Percentiles rank a stretch among this genome's conserved stretches.
phyloP scores from a whole-genome alignment of 139 green algal species.

The Chlorella vulgaris region DNA sequence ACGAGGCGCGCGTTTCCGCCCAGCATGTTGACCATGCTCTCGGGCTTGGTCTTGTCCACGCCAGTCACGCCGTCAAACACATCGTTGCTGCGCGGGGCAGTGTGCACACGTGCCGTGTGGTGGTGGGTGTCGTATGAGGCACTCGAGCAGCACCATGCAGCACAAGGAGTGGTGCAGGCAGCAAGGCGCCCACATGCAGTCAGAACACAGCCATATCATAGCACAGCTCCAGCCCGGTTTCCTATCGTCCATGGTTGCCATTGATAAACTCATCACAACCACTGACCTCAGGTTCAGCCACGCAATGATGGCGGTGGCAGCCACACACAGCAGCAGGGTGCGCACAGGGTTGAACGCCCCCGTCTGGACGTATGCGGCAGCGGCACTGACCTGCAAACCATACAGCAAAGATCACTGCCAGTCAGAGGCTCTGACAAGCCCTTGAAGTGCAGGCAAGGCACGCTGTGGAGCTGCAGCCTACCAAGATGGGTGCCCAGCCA shows the following conservation, averaged over 20 bases:
- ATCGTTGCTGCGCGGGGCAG: slow-evolving; percentile 87
- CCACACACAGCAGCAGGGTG: slow-evolving; percentile 59
- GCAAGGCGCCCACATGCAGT: background rate
- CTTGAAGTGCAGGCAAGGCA: too few relatives aligned
- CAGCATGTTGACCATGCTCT: slow-evolving; percentile 95
- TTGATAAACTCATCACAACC: background rate
- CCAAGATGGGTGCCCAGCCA: slow-evolving; percentile 82
- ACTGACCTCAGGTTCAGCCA: slow-evolving; percentile 95
- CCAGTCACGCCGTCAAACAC: slow-evolving; percentile 91
- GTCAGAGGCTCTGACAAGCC: too few relatives aligned
- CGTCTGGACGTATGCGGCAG: slow-evolving; percentile 57
- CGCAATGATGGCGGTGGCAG: slow-evolving; percentile 81
- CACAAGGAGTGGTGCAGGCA: too few relatives aligned
- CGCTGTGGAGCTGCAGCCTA: slow-evolving; percentile 44
- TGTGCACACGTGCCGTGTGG: background rate
- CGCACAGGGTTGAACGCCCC: slow-evolving; percentile 47
- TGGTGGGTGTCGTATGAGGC: too few relatives aligned
- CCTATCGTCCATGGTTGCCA: too few relatives aligned
- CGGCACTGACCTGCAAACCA: slow-evolving; percentile 67
- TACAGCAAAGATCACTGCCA: too few relatives aligned
- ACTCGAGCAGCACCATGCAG: too few relatives aligned
- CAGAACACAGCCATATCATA: too few relatives aligned
- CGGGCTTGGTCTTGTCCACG: slow-evolving; percentile 88
- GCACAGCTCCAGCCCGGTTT: too few relatives aligned
- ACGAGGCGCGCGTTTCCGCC: slow-evolving; percentile 54